Evolutionary conservation across 2,329 filamentous ascomycete genomes (phyloP).

Genomic region (Fusarium sp.): DNA sequence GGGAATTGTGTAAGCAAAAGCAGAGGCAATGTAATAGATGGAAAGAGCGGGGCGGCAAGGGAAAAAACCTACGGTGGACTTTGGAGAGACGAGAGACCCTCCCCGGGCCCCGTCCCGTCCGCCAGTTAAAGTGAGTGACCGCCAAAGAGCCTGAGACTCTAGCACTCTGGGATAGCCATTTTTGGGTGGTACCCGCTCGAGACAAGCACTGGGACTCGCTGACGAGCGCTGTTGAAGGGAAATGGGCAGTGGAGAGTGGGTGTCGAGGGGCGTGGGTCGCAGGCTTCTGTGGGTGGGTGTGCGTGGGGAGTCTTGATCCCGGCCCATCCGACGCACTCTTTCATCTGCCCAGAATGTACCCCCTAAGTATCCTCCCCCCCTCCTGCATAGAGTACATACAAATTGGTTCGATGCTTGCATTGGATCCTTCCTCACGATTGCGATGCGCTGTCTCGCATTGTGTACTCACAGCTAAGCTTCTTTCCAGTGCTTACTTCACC

Average conservation of each 20-base stretch:
- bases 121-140: slow-evolving; percentile 34
- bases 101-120: slow-evolving; percentile 32
- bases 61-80: slow-evolving; percentile 50
- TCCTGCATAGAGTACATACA: neutral
- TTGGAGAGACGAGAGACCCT: slow-evolving; percentile 33
- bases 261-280: slow-evolving; percentile 45
- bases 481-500: slow-evolving; percentile 2
- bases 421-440: slow-evolving; percentile 5
- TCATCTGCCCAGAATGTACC: slow-evolving; percentile 35
- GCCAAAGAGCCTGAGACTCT: slow-evolving; percentile 34
- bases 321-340: slow-evolving; percentile 44
- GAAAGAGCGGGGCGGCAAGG: slow-evolving; percentile 43
- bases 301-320: slow-evolving; percentile 40
- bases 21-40: neutral
- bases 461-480: slow-evolving; percentile 7
- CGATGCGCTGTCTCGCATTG: slow-evolving; percentile 20
- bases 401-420: slow-evolving; percentile 13
- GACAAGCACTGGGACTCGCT: slow-evolving; percentile 41
- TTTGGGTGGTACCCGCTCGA: slow-evolving; percentile 35
- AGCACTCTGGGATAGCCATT: slow-evolving; percentile 32
- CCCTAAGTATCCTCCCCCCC: slow-evolving; percentile 25
- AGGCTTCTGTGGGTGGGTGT: slow-evolving; percentile 37
- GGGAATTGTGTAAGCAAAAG: slow-evolving; percentile 49
- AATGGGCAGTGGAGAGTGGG: slow-evolving; percentile 48
- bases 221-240: slow-evolving; percentile 41